phyloP scores from a whole-genome alignment of 805 yeast genomes.

The Debaryomyces prosopidis region DNA sequence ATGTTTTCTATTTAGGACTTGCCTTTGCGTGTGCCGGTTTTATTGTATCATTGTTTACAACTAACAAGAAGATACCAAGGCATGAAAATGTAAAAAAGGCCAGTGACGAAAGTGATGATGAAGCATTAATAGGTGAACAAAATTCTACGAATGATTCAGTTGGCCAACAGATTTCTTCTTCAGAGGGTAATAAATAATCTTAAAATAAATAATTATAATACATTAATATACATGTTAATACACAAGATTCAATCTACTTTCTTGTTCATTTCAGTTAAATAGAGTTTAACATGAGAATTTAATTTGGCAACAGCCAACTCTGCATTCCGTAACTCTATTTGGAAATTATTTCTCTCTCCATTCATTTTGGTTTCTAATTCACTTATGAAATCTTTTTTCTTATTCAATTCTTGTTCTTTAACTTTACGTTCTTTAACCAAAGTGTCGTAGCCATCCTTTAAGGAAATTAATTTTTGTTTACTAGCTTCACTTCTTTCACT shows the following conservation, averaged over 20 bases:
- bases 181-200: neutral
- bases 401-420: constrained; percentile 49
- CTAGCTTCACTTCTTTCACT: constrained; percentile 44
- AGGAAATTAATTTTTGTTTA: constrained; percentile 41
- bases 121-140: constrained; percentile 1
- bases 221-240: neutral
- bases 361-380: constrained; percentile 42
- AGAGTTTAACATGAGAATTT: constrained; percentile 54
- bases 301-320: constrained; percentile 55
- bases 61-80: constrained; percentile 44
- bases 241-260: neutral
- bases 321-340: constrained; percentile 52
- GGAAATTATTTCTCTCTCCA: constrained; percentile 43
- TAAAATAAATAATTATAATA: neutral
- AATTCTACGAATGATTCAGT: neutral
- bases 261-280: constrained; percentile 52
- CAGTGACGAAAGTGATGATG: constrained; percentile 9
- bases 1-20: constrained; percentile 41
- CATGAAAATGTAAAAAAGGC: constrained; percentile 17
- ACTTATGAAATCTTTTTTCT: constrained; percentile 48
- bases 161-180: neutral
- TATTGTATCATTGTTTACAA: constrained; percentile 33
- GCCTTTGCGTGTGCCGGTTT: constrained; percentile 35
- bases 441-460: constrained; percentile 47
- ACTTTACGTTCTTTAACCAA: constrained; percentile 49